Evolutionary conservation across 1,139 yeast genomes (phyloP).

Genomic region (Arxiozyma telluris): DNA sequence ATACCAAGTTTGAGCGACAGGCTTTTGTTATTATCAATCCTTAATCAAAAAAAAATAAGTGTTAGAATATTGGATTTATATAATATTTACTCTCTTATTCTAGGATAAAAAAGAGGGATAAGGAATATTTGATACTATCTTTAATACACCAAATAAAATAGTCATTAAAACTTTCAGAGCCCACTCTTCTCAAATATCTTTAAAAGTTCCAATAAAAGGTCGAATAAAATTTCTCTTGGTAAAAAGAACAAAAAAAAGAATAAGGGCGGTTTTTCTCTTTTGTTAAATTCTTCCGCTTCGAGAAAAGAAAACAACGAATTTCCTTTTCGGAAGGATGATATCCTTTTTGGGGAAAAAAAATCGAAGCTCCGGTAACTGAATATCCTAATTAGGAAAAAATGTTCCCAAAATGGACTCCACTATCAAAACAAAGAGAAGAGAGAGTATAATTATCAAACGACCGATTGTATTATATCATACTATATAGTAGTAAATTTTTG

Average conservation of each 20-base stretch:
- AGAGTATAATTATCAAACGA: too few relatives aligned
- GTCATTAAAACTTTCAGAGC: too few relatives aligned
- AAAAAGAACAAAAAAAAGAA: too few relatives aligned
- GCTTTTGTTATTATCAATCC: neutral
- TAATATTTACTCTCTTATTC: neutral
- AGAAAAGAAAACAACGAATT: neutral
- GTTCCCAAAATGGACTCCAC: neutral
- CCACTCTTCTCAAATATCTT: neutral
- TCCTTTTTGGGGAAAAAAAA: neutral
- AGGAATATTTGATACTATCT: too few relatives aligned
- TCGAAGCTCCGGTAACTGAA: neutral
- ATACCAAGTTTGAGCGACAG: neutral
- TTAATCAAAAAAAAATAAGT: too few relatives aligned
- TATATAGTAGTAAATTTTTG: neutral
- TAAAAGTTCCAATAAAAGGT: neutral
- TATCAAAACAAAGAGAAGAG: too few relatives aligned
- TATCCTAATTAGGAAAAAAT: neutral
- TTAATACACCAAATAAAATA: too few relatives aligned
- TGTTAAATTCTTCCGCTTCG: neutral
- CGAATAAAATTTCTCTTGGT: neutral
- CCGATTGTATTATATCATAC: too few relatives aligned
- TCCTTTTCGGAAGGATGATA: neutral
- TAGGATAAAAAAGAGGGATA: too few relatives aligned
- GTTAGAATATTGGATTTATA: neutral
- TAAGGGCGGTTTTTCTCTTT: too few relatives aligned